These are phyloP conservation scores for Coniferiporia sulphurascens DNA, from an alignment of 1,284 basidiomycete species.

Conservation along the genomic window DNA sequence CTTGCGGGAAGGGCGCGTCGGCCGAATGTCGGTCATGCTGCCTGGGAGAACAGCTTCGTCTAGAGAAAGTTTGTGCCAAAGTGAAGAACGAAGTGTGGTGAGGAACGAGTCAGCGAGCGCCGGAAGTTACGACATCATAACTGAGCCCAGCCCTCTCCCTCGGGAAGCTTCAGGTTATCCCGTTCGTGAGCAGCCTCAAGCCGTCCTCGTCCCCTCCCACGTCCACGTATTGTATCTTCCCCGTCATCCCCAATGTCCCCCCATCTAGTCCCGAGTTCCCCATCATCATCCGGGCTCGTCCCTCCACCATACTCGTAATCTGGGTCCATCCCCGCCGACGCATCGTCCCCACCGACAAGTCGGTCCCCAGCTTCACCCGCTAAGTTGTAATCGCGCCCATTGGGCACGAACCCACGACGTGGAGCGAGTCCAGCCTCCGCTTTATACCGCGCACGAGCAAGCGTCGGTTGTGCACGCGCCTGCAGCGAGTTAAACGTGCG, in stretches of 20 bases:
- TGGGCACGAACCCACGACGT: conserved; percentile 50
- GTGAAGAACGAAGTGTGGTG: too few species aligned
- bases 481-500: conserved; percentile 43
- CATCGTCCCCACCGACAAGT: conserved; percentile 20
- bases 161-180: conserved; percentile 59
- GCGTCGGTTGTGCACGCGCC: conserved; percentile 37
- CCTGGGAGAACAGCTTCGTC: too few species aligned
- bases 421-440: conserved; percentile 59
- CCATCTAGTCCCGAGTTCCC: not conserved
- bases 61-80: too few species aligned
- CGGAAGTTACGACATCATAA: conserved; percentile 25
- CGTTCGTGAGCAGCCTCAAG: conserved; percentile 28
- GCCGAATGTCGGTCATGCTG: too few species aligned
- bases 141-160: conserved; percentile 56
- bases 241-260: not conserved
- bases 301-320: conserved; percentile 19
- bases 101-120: not conserved
- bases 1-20: too few species aligned
- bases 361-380: conserved; percentile 28
- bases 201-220: conserved; percentile 13
- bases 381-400: conserved; percentile 23
- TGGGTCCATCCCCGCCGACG: conserved; percentile 18
- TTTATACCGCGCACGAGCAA: conserved; percentile 60
- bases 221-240: conserved; percentile 2
- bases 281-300: conserved; percentile 12